Base-by-base conservation (phyloP, 129 eudicot species). In the Centella asiatica region DNA sequence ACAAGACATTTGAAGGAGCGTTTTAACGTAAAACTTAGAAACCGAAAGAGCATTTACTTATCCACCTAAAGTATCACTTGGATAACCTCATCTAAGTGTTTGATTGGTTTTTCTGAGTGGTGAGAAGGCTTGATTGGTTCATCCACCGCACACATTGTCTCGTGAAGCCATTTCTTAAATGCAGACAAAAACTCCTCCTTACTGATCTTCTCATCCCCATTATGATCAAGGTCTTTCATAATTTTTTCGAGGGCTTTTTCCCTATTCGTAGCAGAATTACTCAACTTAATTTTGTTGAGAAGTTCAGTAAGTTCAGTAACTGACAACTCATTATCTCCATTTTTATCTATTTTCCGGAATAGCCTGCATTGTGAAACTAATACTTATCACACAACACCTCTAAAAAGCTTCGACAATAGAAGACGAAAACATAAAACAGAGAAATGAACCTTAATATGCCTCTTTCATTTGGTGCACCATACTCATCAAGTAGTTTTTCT, bases 131-230 rank as follows among this genome's bases (percentile, higher is more conserved):
- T 55, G 6, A 19, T 7, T 33, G 75, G 80, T 70, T 78, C 79
- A 73, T 74, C 57, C 62, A 70, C 66, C n/a, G 88, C 82, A 25
- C 69, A 69, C 67, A 75, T 85, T 18, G 78, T 75, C 48, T 78
- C 84, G 31, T 85, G 88, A 59, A 85, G 82, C 87, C 82, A 81
- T 60, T 76, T 76, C 34, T 76, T 75, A 61, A 85, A 59, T 62
- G 80, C 80, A 29, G 48, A 64, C 6, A 79, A 77, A 69, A 85
- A 85, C 37, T 85, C 85, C 59, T 73, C 77, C 49, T 72, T 19
- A 13, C 82, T 78, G 54, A 85, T 78, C 51, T 75, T 72, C 32
- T 69, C 72, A 65, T 85, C 82, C 10, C 78, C 76, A 73, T 85
- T 80, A 39, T 26, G 47, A 48, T 85, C 94, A 45, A 85, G 78